A percentile compares a stretch with the other conserved stretches of the same genome.
Evolutionary conservation across 2,329 filamentous ascomycete species (phyloP).

Genomic region (Colletotrichum siamense): DNA sequence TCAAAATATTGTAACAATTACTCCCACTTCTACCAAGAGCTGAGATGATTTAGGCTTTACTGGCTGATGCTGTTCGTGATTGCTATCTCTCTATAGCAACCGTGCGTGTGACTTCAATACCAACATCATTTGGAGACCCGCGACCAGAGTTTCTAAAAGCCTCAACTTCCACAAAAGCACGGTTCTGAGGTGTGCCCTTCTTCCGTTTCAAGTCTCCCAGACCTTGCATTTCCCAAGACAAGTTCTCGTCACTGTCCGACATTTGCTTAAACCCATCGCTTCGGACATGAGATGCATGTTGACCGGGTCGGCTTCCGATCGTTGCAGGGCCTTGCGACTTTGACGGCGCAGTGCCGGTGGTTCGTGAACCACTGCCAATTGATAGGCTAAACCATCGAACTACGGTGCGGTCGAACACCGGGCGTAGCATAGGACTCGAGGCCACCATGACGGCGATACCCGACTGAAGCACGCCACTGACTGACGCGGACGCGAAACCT

Average conservation of each 20-base stretch:
- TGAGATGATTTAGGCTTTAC: no score
- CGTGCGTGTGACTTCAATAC: background rate
- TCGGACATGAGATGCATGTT: background rate
- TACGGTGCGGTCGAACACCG: no score
- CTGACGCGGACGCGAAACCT: no score
- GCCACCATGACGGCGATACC: no score
- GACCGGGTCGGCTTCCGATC: background rate
- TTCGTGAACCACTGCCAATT: no score
- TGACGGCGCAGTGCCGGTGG: no score
- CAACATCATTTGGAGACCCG: background rate
- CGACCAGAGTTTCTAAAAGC: background rate
- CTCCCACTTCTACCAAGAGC: fast-evolving
- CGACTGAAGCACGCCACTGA: no score
- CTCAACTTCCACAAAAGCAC: background rate
- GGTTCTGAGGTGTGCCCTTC: background rate
- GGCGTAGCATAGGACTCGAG: no score
- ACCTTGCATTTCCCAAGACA: constrained; percentile 22
- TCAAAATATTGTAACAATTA: background rate
- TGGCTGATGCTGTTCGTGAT: no score
- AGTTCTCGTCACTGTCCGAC: constrained; percentile 25
- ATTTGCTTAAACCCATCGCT: constrained; percentile 18
- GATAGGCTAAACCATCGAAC: no score
- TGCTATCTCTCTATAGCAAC: background rate
- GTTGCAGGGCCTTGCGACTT: no score
- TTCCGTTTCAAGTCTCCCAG: background rate